A percentile compares a stretch with the other conserved stretches of the same genome.
These are phyloP conservation scores for Fusarium sp. DNA, from an alignment of 2,329 filamentous ascomycete species.

Conservation along the genomic window DNA sequence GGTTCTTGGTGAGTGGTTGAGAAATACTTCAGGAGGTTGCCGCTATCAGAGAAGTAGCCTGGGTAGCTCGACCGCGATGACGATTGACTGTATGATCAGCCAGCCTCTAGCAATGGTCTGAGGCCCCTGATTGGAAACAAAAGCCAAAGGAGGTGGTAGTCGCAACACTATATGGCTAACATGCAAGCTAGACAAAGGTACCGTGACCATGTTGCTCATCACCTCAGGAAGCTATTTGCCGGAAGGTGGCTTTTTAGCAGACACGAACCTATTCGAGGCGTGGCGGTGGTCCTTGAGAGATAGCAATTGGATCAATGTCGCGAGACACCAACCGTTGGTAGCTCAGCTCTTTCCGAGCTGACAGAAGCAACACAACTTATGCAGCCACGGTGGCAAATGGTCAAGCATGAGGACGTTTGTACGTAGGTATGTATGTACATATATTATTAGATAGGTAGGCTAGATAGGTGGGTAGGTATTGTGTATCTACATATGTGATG, in stretches of 20 bases:
- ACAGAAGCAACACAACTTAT: not conserved
- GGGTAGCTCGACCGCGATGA: constrained; percentile 11
- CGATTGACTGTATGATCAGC: constrained; percentile 29
- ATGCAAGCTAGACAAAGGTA: constrained; percentile 28
- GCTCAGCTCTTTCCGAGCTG: constrained; percentile 25
- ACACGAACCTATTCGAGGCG: not conserved
- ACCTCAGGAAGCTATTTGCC: constrained; percentile 13
- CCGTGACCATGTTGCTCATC: constrained; percentile 24
- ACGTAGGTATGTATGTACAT: not conserved
- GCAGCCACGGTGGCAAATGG: constrained; percentile 24
- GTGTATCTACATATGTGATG: not conserved
- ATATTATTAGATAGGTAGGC: not conserved
- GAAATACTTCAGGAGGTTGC: constrained; percentile 9
- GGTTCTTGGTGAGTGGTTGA: constrained; percentile 7
- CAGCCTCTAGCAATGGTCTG: constrained; percentile 1
- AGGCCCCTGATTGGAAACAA: constrained; percentile 22
- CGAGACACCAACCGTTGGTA: constrained; percentile 2
- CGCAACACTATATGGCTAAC: constrained; percentile 22
- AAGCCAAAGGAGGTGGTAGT: constrained; percentile 12
- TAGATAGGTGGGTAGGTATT: too few species aligned
- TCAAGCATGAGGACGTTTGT: not conserved
- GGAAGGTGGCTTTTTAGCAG: constrained; percentile 1
- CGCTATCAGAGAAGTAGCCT: constrained; percentile 5
- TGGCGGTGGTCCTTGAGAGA: constrained; percentile 17
- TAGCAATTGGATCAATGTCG: constrained; percentile 17